A percentile compares a stretch with the other conserved stretches of the same genome.
These are phyloP conservation scores for Neurospora sp. DNA, from an alignment of 495 filamentous ascomycete genomes.

Conservation along the genomic window DNA sequence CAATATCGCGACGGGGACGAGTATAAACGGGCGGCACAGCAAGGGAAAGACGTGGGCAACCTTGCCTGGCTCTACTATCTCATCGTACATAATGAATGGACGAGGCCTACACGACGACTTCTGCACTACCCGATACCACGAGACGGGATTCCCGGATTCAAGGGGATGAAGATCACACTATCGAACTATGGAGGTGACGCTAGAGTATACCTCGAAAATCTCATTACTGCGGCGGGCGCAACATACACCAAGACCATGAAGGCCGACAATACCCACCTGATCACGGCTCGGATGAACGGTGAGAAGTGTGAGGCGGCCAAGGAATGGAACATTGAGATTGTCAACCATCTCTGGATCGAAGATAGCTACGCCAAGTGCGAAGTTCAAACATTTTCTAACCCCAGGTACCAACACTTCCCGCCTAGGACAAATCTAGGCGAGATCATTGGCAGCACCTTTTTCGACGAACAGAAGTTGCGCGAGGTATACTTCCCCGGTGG, in stretches of 20 bases:
- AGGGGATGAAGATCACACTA: constrained; percentile 65
- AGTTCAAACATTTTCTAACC: constrained; percentile 52
- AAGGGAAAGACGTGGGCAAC: constrained; percentile 77
- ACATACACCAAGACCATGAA: constrained; percentile 89
- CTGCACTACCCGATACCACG: constrained; percentile 82
- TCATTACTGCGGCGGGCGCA: constrained; percentile 72
- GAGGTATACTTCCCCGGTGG: constrained; percentile 31
- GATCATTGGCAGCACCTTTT: constrained; percentile 72
- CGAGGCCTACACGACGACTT: constrained; percentile 65
- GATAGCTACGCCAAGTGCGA: constrained; percentile 89
- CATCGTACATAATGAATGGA: constrained; percentile 81
- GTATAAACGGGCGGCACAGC: constrained; percentile 64
- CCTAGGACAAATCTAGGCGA: constrained; percentile 83
- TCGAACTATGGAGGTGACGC: constrained; percentile 97
- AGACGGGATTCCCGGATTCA: constrained; percentile 67
- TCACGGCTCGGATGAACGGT: constrained; percentile 76
- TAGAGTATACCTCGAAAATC: constrained; percentile 83
- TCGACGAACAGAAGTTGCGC: constrained; percentile 29
- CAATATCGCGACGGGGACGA: constrained; percentile 73
- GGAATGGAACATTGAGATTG: constrained; percentile 83
- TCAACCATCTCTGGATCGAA: constrained; percentile 96
- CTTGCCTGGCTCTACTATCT: constrained; percentile 88
- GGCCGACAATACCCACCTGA: constrained; percentile 87
- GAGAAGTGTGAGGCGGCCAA: constrained; percentile 86
- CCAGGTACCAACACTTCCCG: constrained; percentile 74